Evolutionary conservation across 495 filamentous ascomycete genomes (phyloP).

Genomic region (Pseudevernia furfuracea): DNA sequence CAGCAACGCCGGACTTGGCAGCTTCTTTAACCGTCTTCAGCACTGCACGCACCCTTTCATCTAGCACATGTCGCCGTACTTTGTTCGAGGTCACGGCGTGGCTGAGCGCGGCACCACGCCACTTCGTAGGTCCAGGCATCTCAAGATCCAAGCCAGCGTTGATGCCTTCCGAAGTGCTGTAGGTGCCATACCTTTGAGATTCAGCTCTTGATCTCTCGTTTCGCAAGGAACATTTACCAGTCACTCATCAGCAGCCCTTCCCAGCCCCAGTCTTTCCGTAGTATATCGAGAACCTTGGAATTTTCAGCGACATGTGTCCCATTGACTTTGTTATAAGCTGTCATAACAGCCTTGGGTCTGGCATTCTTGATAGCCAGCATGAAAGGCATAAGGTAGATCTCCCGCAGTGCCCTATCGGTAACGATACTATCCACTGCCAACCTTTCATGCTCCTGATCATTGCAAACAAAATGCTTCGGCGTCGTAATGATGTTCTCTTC

Average conservation of each 20-base stretch:
- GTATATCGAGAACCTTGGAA: constrained; percentile 51
- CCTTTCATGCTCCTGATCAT: constrained; percentile 69
- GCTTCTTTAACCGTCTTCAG: constrained; percentile 57
- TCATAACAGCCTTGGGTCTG: constrained; percentile 62
- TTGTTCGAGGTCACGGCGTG: constrained; percentile 55
- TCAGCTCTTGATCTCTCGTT: background rate
- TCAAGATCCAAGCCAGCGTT: constrained; percentile 67
- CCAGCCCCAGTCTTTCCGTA: constrained; percentile 66
- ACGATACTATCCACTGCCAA: constrained; percentile 60
- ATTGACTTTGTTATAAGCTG: constrained; percentile 68
- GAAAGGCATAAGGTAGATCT: constrained; percentile 71
- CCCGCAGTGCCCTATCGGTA: constrained; percentile 61
- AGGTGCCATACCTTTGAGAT: constrained; percentile 48
- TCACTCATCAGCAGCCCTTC: constrained; percentile 34
- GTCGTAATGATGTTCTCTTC: constrained; percentile 59
- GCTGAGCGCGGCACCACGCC: constrained; percentile 52
- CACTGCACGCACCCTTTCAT: constrained; percentile 56
- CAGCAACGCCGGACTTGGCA: constrained; percentile 52
- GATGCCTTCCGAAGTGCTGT: constrained; percentile 58
- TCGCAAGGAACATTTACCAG: constrained; percentile 26
- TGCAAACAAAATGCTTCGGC: constrained; percentile 76
- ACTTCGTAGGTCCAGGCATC: constrained; percentile 64
- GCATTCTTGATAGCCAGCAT: constrained; percentile 61
- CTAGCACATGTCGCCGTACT: constrained; percentile 40
- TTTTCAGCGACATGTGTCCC: constrained; percentile 64